phyloP scores from a whole-genome alignment of 768 basidiomycete species.

The Podaxis sp. region DNA sequence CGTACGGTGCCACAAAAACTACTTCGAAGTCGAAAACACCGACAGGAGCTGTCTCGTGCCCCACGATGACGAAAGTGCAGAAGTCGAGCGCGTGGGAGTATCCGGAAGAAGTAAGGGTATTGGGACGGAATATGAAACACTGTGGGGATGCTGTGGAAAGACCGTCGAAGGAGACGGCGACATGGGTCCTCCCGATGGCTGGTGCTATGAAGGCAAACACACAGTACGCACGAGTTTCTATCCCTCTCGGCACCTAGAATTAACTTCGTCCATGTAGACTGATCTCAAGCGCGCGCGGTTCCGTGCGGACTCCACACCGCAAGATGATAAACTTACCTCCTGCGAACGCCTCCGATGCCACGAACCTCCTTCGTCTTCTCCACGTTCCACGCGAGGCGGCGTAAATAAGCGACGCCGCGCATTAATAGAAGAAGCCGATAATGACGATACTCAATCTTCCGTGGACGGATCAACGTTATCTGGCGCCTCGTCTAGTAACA shows the following conservation, averaged over 20 bases:
- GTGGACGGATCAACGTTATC: slow-evolving; percentile 6
- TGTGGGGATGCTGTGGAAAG: slow-evolving; percentile 74
- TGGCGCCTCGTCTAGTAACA: slow-evolving; percentile 9
- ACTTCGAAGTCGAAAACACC: slow-evolving; percentile 71
- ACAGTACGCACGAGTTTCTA: slow-evolving; percentile 49
- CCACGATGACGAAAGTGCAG: slow-evolving; percentile 81
- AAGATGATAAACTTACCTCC: slow-evolving; percentile 66
- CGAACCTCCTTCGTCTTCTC: slow-evolving; percentile 32
- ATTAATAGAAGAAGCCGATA: slow-evolving; percentile 16
- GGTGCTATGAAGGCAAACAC: slow-evolving; percentile 85
- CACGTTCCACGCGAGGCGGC: slow-evolving; percentile 21
- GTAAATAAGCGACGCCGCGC: slow-evolving; percentile 28
- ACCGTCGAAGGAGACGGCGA: slow-evolving; percentile 76
- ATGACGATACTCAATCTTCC: slow-evolving; percentile 14
- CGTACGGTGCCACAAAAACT: slow-evolving; percentile 70
- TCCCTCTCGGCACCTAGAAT: slow-evolving; percentile 4
- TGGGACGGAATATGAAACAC: slow-evolving; percentile 46
- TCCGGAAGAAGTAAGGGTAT: slow-evolving; percentile 23
- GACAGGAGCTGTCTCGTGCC: slow-evolving; percentile 68
- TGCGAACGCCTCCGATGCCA: slow-evolving; percentile 60
- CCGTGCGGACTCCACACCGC: slow-evolving; percentile 68
- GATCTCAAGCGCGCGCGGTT: slow-evolving; percentile 77
- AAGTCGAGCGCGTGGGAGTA: slow-evolving; percentile 59
- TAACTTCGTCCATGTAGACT: slow-evolving; percentile 40
- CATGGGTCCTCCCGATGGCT: slow-evolving; percentile 82